Evolutionary conservation across 441 rosid species (phyloP), one percentile per base, ranked within the genome.

Genomic region (Euphorbia corollata): DNA sequence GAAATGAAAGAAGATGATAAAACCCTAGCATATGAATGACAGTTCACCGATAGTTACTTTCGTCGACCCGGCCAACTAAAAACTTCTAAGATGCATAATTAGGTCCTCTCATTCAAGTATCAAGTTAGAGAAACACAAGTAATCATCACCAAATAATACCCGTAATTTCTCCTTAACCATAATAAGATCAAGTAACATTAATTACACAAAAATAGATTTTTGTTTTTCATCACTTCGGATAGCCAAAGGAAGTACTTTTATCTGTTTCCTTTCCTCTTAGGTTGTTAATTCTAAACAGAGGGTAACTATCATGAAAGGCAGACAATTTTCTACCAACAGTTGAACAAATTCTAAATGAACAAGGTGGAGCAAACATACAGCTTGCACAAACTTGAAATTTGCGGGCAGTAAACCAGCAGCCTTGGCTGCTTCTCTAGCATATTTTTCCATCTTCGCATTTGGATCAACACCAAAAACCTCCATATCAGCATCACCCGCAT

Each of bases 401-500:
- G 71, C 2, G 6, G 75, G 65, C 6, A 84, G 82, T 15, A 94
- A 54, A 3, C 97, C 96, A n/a, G 90, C 92, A 62, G 85, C 80
- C 27, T 41, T 59, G 0, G 97, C 94, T 6, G 97, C 84, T 67
- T 78, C 71, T n/a, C 71, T 78, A 0, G 96, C 91, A 75, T 88
- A 91, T 68, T 73, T 87, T 27, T 84, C 92, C 95, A 89, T 85
- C 71, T 85, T 86, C 61, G 68, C 67, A 65, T 85, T 89, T 12
- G 97, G 97, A 84, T 94, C 97, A 63, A 88, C 64, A 43, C 91
- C 97, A 16, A 86, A 65, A 72, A 91, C 90, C 68, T 78, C 82
- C 30, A 89, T 27, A 59, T 82, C 83, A 65, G 76, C 69, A 65
- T 69, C 74, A 60, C 36, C 32, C 3, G 88, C 82, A 77, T 87